phyloP scores from a whole-genome alignment of 495 filamentous ascomycete genomes.

The Penicillium cinerascens region DNA sequence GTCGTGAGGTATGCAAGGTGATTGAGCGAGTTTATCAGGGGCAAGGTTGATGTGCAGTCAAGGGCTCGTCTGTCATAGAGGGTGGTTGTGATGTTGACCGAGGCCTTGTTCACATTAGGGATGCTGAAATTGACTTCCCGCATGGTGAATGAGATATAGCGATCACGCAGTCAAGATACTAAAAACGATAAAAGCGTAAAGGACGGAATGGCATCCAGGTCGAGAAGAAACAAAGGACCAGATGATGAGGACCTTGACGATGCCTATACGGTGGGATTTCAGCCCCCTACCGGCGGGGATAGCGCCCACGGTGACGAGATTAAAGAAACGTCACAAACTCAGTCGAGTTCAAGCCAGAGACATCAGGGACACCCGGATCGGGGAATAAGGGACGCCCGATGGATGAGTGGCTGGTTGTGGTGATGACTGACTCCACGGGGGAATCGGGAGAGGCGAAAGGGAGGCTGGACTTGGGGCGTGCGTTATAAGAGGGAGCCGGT shows the following conservation, averaged over 20 bases:
- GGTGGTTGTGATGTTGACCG: constrained; percentile 97
- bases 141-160: constrained; percentile 53
- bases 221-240: constrained; percentile 5
- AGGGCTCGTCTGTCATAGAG: constrained; percentile 95
- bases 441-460: constrained; percentile 11
- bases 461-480: neutral
- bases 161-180: neutral
- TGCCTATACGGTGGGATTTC: constrained; percentile 12
- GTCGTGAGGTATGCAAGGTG: constrained; percentile 97
- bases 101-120: constrained; percentile 99
- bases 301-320: constrained; percentile 13
- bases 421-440: constrained; percentile 9
- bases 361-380: constrained; percentile 16
- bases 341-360: constrained; percentile 14
- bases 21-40: constrained; percentile 96
- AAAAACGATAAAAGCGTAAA: constrained; percentile 5
- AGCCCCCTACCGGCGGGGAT: constrained; percentile 21
- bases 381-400: constrained; percentile 1
- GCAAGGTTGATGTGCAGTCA: constrained; percentile 95
- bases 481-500: neutral
- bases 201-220: constrained; percentile 12
- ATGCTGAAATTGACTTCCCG: constrained; percentile 99
- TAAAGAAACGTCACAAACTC: constrained; percentile 8
- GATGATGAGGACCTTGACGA: constrained; percentile 23
- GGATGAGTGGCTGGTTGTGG: neutral